Base-by-base conservation (phyloP, 192 early-diverging fungal genomes). In the Backusella luteola region DNA sequence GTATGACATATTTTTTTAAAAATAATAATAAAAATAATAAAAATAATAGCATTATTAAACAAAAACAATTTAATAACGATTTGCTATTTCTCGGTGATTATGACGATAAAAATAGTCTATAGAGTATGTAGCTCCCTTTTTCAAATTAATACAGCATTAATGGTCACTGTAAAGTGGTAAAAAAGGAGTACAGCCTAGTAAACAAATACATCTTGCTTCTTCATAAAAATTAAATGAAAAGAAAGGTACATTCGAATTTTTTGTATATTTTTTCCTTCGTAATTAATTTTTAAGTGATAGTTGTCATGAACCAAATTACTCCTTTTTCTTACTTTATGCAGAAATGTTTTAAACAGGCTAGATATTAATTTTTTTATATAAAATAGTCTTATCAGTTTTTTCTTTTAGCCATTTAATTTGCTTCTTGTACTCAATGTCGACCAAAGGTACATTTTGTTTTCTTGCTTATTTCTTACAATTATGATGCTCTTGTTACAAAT, bases 311-410 rank as follows among this genome's bases (percentile, higher is more conserved):
- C 56, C 23, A 63, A 63, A 63, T 63, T 63, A 63, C 56, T 63
- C 56, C 56, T 63, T 63, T 63, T 63, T 29, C 56, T 63, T 63
- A 63, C 56, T 29, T 63, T 63, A 29, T 63, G 9, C 9, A 63
- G 56, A 63, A 23, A 63, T 63, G 56, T 63, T 63, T 63, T 63
- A 63, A 63, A 63, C 56, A 29, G 56, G 26, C 56, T 29, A 14
- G 56, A 63, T 63, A 29, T 29, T 26, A 63, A 63, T 63, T 63
- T 63, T 63, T 63, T 26, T 63, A 63, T 63, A 63, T 63, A 63
- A 63, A 63, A 63, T 63, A 63, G 11, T 3, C 11, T 11, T 26
- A 29, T 29, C 26, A 29, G 1, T 63, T 8, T 63, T 63, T 29
- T 23, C 23, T 29, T 63, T 63, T 12, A 63, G 4, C 56, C 3